phyloP scores from a whole-genome alignment of 768 basidiomycete genomes.

The Boletus eberwhitei region DNA sequence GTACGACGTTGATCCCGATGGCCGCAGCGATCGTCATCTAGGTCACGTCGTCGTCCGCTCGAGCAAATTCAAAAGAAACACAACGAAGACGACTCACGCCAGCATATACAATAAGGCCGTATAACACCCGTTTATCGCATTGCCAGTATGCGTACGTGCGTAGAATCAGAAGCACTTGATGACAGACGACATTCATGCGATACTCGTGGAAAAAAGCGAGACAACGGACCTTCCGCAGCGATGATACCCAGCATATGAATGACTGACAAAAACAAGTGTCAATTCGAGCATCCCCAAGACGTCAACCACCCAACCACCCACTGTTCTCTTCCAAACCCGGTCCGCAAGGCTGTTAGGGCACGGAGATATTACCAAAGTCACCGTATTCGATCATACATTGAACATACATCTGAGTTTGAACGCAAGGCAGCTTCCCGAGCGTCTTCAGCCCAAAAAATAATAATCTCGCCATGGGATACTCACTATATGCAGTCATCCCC shows the following conservation, averaged over 20 bases:
- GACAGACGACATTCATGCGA: no score
- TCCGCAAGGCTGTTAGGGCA: not conserved
- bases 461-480: not conserved
- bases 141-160: no score
- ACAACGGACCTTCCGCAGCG: no score
- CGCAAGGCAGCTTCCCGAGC: slow-evolving; percentile 1
- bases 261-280: not conserved
- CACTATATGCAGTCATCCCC: slow-evolving; percentile 13
- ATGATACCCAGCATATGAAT: no score
- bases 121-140: no score
- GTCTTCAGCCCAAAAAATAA: not conserved
- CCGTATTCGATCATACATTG: not conserved
- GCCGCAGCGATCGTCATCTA: slow-evolving; percentile 9
- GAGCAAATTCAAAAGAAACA: not conserved
- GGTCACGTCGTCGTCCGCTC: not conserved
- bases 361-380: not conserved
- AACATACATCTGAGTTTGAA: slow-evolving; percentile 1
- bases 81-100: no score
- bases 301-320: not conserved
- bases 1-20: not conserved
- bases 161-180: no score
- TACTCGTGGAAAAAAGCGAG: no score
- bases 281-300: not conserved
- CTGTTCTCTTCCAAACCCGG: not conserved
- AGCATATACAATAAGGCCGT: no score